Evolutionary conservation across 202 grass and related monocot genomes (phyloP), one percentile per base, ranked within the genome.

Genomic region (Zoysia matrella): DNA sequence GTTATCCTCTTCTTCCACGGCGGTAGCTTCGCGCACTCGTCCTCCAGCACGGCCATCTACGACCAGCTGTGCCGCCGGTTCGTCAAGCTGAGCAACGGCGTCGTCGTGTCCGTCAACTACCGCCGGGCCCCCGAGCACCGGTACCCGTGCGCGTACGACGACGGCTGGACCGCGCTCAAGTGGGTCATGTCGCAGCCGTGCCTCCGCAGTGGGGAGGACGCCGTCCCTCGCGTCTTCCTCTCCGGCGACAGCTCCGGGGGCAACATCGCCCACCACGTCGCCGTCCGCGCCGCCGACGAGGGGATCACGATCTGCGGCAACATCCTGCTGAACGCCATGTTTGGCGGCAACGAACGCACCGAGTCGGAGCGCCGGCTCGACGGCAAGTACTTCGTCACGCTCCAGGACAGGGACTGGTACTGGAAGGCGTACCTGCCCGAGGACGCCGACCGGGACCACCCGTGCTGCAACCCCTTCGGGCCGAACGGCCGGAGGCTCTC

Each of bases 1-100:
- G 96, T 98, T 46, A 95, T 98, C 74, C 90, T 98, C 67, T 98
- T 98, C 96, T 98, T 93, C 87, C 96, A 95, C 63, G 92, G 96
- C 18, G 96, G 96, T 76, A 98, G 96, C 90, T 98, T 98, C 51
- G 96, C 91, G 2, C 90, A 2, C 22, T 30, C 22, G 22, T 30
- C 22, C 22, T 30, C 22, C 22, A 30, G 22, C 22, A 30, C 22
- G 22, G 53, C 89, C 4, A 99, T 99, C 74, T 99, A 99, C 82
- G 93, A 99, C 78, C 57, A 84, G 11, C 71, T 99, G n/a, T 99
- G 96, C 93, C 91, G 96, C 44, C 84, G 83, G 60, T 90, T 95
- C 61, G 93, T 95, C 11, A 90, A 85, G 65, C 91, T 94, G 47
- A 92, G 93, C 77, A 70, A 87, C 15, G 93, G 92, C 46, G 91